Base-by-base conservation (phyloP, 352 stramenopile genomes). In the Phytophthora parvispora region DNA sequence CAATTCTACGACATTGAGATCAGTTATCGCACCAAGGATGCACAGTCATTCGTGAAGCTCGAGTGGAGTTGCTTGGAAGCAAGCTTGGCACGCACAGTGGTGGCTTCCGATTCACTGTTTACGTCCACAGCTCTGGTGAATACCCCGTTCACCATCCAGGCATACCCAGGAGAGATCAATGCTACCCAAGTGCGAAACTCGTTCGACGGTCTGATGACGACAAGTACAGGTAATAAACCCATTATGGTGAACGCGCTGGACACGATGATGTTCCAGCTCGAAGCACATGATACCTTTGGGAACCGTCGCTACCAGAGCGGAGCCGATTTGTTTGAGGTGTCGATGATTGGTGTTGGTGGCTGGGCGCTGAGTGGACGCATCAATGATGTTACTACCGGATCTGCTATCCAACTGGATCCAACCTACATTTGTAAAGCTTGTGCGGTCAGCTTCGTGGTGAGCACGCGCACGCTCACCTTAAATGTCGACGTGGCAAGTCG, bases 221-320 rank as follows among this genome's bases (percentile, higher is more conserved):
- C 85, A 8, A 69, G 50, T 13, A 40, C 24, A 13, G 87, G 73
- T 54, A 54, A 61, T 15, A 25, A 38, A 0, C 13, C 48, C 1
- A 72, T 68, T 15, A 62, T 88, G 12, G 75, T 77, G 2, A 75
- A 64, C 0, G 83, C 88, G 1, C 72, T 94, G 4, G 56, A 77
- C 15, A 69, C 80, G 16, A 81, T 89, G 29, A 75, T 61, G 1
- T 98, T 98, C 58, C 67, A 88, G 27, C 64, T 98, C 1, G 86
- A 98, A 67, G 82, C 95, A 4, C 80, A 82, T 49, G 92, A 98
- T 56, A 45, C 69, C 0, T 84, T 89, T 25, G 70, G 79, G 12
- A 99, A 99, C 55, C 74, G 77, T n/a, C 92, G 86, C 10, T 92
- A 93, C 52, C 95, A 98, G 31, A 86, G 91, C 54, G 96, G 94